Percentiles rank a stretch among this genome's conserved stretches.
Evolutionary conservation across 2,329 filamentous ascomycete species (phyloP).

Genomic region (Aspergillus pseudotamarii): DNA sequence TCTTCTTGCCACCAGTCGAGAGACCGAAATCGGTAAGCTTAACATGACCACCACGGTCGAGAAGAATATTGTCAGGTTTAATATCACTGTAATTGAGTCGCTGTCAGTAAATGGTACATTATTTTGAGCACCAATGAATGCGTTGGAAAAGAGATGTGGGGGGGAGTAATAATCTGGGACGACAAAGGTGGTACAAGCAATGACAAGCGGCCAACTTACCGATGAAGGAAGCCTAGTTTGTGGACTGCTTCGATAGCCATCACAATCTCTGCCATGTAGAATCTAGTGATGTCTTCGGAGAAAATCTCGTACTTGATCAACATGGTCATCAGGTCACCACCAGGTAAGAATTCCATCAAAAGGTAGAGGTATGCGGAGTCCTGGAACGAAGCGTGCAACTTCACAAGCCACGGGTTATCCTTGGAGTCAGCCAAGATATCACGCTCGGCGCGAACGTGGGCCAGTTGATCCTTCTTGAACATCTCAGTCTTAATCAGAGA

Average conservation of each 20-base stretch:
- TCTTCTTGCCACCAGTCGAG: conserved; percentile 95
- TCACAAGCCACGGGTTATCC: conserved; percentile 99
- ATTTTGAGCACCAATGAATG: neutral
- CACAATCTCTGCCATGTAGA: conserved; percentile 98
- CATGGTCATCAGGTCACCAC: conserved; percentile 99
- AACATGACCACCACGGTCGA: conserved; percentile 93
- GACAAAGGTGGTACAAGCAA: neutral
- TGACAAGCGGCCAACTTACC: conserved; percentile 60
- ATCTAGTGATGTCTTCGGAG: conserved; percentile 95
- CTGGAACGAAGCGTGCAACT: conserved; percentile 97
- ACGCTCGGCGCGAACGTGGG: conserved; percentile 94
- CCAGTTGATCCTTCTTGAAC: conserved; percentile 99
- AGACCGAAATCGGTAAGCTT: conserved; percentile 98
- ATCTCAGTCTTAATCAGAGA: conserved; percentile 98
- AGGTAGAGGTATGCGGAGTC: conserved; percentile 96
- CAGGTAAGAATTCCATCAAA: conserved; percentile 98
- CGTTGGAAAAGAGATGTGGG: no score
- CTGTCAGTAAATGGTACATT: conserved; percentile 21
- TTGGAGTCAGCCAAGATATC: conserved; percentile 93
- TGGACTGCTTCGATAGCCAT: conserved; percentile 98
- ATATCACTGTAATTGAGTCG: conserved; percentile 70
- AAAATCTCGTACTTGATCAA: conserved; percentile 99
- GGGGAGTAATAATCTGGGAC: neutral
- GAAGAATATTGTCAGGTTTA: conserved; percentile 97
- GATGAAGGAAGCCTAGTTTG: conserved; percentile 96